Conservation (phyloP, 208 protist genomes). For the Plasmodiophora brassicae region DNA sequence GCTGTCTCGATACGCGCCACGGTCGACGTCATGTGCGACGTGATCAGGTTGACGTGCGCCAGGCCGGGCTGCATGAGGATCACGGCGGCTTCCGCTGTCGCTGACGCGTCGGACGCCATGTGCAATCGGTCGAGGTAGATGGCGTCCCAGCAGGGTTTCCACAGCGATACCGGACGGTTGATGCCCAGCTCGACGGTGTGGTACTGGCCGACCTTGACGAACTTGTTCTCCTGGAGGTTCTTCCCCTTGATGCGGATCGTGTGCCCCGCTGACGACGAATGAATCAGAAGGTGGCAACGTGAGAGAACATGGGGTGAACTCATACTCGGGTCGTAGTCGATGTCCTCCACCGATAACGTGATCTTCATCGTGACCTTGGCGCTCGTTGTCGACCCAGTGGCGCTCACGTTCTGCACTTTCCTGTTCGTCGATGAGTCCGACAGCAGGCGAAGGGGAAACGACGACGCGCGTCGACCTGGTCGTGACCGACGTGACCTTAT, state of each 20-base stretch:
- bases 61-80: conserved; percentile 21
- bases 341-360: not conserved
- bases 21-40: not conserved
- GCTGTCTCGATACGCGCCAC: conserved; percentile 7
- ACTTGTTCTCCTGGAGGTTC: conserved; percentile 23
- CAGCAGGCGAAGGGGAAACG: too few species aligned
- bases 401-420: conserved; percentile 24
- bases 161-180: not conserved
- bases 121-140: conserved; percentile 4
- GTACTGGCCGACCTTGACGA: conserved; percentile 12
- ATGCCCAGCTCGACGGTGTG: not conserved
- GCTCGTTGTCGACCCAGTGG: not conserved
- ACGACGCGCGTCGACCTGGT: too few species aligned
- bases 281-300: too few species aligned
- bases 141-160: not conserved
- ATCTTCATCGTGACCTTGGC: not conserved
- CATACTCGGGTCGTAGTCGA: conserved; percentile 12
- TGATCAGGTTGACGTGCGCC: conserved; percentile 18
- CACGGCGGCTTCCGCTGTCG: not conserved
- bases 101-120: not conserved
- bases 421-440: too few species aligned
- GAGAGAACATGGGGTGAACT: too few species aligned
- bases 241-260: not conserved
- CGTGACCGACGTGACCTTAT: not conserved
- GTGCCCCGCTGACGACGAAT: too few species aligned